phyloP scores from a whole-genome alignment of 768 basidiomycete genomes.

The Serendipita sp. region DNA sequence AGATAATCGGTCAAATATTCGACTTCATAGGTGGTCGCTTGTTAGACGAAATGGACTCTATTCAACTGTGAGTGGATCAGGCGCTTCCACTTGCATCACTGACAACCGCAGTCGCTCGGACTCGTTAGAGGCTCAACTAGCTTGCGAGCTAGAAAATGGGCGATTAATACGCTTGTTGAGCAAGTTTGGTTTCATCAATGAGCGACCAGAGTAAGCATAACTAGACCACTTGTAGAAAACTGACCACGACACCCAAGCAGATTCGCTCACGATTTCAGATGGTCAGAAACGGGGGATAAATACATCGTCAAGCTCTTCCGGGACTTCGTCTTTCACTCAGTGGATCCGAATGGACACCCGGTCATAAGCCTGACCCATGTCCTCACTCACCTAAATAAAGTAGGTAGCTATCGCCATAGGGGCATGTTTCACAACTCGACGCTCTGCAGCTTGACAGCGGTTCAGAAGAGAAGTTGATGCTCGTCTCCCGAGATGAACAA shows the following conservation, averaged over 20 bases:
- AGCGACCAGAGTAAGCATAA: constrained; percentile 80
- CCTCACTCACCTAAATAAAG: constrained; percentile 86
- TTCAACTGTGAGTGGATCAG: constrained; percentile 45
- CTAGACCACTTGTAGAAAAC: neutral
- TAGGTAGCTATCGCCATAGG: constrained; percentile 20
- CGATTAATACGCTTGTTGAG: constrained; percentile 74
- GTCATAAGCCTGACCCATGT: constrained; percentile 86
- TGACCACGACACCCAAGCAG: constrained; percentile 24
- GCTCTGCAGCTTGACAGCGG: constrained; percentile 71
- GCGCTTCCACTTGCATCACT: neutral
- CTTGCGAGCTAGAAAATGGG: constrained; percentile 86
- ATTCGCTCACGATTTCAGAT: constrained; percentile 87
- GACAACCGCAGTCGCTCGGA: constrained; percentile 48
- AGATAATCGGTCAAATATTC: constrained; percentile 68
- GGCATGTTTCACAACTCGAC: neutral
- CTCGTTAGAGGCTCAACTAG: constrained; percentile 64
- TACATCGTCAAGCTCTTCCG: constrained; percentile 98
- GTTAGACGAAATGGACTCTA: constrained; percentile 68
- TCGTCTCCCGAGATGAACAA: constrained; percentile 89
- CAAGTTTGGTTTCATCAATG: constrained; percentile 98
- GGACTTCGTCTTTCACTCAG: constrained; percentile 96
- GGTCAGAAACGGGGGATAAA: constrained; percentile 97
- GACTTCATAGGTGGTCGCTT: constrained; percentile 62
- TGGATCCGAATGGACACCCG: constrained; percentile 79
- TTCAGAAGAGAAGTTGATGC: constrained; percentile 86